These are phyloP conservation scores for Powellomyces hirtus DNA, from an alignment of 192 early-diverging fungal genomes.

Conservation along the genomic window DNA sequence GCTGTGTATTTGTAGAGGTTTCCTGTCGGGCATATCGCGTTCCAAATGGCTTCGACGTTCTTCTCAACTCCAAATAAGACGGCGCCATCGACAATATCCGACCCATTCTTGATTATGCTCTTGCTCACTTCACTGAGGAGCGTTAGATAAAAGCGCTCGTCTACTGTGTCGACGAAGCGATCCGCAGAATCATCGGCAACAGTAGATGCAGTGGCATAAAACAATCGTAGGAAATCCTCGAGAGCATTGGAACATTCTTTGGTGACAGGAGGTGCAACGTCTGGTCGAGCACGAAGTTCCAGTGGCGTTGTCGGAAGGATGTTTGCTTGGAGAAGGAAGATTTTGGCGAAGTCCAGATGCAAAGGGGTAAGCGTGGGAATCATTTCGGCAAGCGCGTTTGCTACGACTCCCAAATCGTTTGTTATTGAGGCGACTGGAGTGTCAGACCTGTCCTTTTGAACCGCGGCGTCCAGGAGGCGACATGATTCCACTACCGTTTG, in stretches of 20 bases:
- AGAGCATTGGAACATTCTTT: neutral
- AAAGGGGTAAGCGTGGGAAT: neutral
- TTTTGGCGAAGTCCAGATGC: constrained; percentile 10
- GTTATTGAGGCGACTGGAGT: neutral
- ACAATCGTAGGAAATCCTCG: neutral
- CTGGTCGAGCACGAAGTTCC: constrained; percentile 6
- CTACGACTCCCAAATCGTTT: neutral
- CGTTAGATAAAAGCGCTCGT: constrained; percentile 7
- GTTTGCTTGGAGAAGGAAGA: constrained; percentile 10
- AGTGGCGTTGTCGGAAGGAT: neutral
- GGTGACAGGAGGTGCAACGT: neutral
- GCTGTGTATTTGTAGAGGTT: neutral
- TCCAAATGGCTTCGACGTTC: constrained; percentile 1
- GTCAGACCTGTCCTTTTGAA: neutral
- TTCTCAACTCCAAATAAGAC: neutral
- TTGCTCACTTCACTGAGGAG: neutral
- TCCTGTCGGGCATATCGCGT: neutral
- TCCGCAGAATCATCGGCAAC: neutral
- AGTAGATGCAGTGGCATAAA: neutral
- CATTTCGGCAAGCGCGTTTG: neutral
- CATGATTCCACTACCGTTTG: neutral
- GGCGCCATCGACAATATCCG: neutral
- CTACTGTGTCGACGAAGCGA: neutral
- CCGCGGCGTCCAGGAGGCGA: neutral
- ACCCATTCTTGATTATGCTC: neutral